Base-by-base conservation (phyloP, 495 filamentous ascomycete species). In the Aspergillus bridgeri region DNA sequence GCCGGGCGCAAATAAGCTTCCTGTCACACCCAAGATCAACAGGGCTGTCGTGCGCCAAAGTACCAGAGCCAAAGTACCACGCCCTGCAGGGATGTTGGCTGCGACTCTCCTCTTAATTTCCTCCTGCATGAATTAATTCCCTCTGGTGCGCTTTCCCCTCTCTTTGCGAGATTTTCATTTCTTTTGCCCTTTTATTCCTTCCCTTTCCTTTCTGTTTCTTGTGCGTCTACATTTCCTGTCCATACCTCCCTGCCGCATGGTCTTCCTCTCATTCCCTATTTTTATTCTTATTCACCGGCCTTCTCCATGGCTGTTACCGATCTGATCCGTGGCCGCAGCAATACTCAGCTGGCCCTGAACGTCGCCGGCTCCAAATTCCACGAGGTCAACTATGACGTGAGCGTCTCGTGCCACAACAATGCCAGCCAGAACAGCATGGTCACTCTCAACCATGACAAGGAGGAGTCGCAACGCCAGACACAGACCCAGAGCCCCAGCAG, bases 331-430 rank as follows among this genome's bases (percentile, higher is more conserved):
- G 52, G 57, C 42, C 49, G 86, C 54, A 79, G 86, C 55, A 81
- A 76, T 58, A 83, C 82, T 60, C 69, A 85, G 53, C 63, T 76
- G 3, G 57, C 50, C 3, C 57, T 49, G 51, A 42, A 19, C 25
- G 44, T 53, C 43, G 50, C 21, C 2, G 57, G 57, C 18, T 24
- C 57, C 23, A 51, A 59, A 21, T 54, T 59, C 11, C 27, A n/a
- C 6, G 43, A 24, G 13, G 27, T 53, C 42, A 54, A 59, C 11
- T 53, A 48, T 22, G 57, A 54, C 22, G 57, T 53, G 24, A 27
- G 21, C 2, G 48, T 52, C 17, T 51, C 54, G 5, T 18, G 47
- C 3, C 13, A 5, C 18, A 51, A 42, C 54, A 29, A 49, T 18
- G 22, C 7, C 42, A 42, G 18, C 13, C 29, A 56, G 4, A 27